Base-by-base conservation (phyloP, 495 filamentous ascomycete genomes). In the Sphaerosporella brunnea region DNA sequence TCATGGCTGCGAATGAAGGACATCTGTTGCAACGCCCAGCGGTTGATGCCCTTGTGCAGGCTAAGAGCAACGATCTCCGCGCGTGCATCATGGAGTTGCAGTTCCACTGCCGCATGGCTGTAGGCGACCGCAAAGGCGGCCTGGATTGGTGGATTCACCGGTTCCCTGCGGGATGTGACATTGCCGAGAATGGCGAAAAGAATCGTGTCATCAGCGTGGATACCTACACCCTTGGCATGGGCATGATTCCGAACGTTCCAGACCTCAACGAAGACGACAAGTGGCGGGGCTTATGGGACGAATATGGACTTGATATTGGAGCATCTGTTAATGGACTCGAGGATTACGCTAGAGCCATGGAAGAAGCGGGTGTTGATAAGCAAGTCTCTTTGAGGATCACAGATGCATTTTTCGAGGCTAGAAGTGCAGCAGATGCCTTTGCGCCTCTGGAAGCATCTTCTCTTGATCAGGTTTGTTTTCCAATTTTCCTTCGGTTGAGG, bases 71-170 rank as follows among this genome's bases (percentile, higher is more conserved):
- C 36, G 90, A 96, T 59, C 66, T 99, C 16, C 75, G 92, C 18
- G 82, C 75, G 23, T 76, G 78, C 0, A 75, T 96, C n/a, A 79
- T 73, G 50, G 84, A 99, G 41, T 68, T 99, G 9, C 77, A 93
- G 52, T 93, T 90, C 62, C 95, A 85, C 85, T 96, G 92, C 56
- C 90, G 95, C 63, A 85, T 96, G 63, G 86, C 75, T 0, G 74
- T 96, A 21, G 92, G 92, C n/a, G 88, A 92, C 55, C 69, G 74
- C 11, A 82, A 82, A 59, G 79, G 82, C 1, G 87, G 88, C 1
- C 69, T 93, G 20, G 84, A 90, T 44, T 99, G 92, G 92, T 79
- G 90, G 48, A 82, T 74, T 63, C 78, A 70, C 44, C 70, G 75
- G 32, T 87, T 76, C 75, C 80, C 84, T 13, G 73, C 66, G 19